Evolutionary conservation across 75 land plant species (phyloP), one percentile per base, ranked within the genome.

Genomic region (Picea glauca): DNA sequence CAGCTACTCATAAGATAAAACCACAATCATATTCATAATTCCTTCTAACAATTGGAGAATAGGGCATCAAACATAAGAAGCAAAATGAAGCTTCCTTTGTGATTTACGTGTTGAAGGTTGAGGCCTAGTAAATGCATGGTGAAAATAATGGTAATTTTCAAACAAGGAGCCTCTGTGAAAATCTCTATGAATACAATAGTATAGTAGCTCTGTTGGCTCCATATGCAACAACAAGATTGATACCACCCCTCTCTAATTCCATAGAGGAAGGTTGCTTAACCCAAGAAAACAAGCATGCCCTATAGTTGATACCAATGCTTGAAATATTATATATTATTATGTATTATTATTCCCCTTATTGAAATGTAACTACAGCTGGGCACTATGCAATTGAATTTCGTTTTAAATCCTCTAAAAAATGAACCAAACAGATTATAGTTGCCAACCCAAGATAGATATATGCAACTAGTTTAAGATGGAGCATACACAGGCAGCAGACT

Each of bases 91-190:
- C 21, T 60, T n/a, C 20, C 4, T 26, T 32, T 31, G 30, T 32
- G 11, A 21, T 26, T 54, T 38, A 85, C 86, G 83, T 63, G 86
- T 78, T n/a, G 83, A 76, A 32, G 86, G 84, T 67, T 85, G 83
- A 58, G 86, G 79, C 13, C 76, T 58, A 1, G 83, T 60, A 12
- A 83, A 61, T 8, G 80, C 77, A 46, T 85, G 86, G 60, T 85
- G 86, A 57, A 81, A 60, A 18, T 76, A 73, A 58, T 85, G 86
- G 33, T 80, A 81, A 56, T 64, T 23, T 58, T 78, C 62, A 62
- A 61, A 85, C 38, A 81, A 38, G 32, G 38, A 35, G 0, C 61
- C 43, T 38, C 68, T 77, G 60, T 85, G 87, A 46, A 82, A 56
- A 14, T 30, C 57, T 46, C 87, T 72, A 72, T 85, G 87, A n/a